Base-by-base conservation (phyloP, 345 rosid genomes). In the Eucalyptus cloeziana region DNA sequence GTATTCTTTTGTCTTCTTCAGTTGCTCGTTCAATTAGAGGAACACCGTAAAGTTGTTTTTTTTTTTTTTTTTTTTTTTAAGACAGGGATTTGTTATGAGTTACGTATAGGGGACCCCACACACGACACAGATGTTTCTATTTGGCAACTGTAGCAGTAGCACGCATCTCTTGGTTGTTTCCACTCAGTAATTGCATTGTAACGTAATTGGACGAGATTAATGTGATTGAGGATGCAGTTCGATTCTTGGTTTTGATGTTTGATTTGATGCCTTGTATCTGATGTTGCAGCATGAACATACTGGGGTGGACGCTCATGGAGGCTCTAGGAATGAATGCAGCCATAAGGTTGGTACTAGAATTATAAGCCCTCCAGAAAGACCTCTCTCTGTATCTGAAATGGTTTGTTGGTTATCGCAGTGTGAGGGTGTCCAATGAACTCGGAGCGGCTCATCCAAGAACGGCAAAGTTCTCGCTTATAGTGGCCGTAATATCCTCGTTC, bases 261-360 rank as follows among this genome's bases (percentile, higher is more conserved):
- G 14, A 64, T 40, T 87, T 33, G 14, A 37, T 71, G 44, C 44
- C 0, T 25, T 19, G 24, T 9, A 33, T 33, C 13, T 33, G 13
- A 9, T 37, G 87, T 89, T 90, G 91, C 90, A 95, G 96, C 92
- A 92, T 94, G 95, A 94, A 97, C 91, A 94, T 97, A n/a, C 49
- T 97, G 92, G 99, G 98, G 21, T 97, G 99, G 99, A 88, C 97
- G 2, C 51, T 95, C n/a, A 97, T 97, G 99, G 91, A 94, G 43
- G 93, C 97, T 11, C 4, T 95, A 15, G 99, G 99, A 87, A 95
- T 95, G 93, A 96, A 97, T 91, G 94, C 98, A 58, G 98, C 99
- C 33, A 93, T 95, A 85, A 96, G 99, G 99, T 95, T 86, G 88
- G 87, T 85, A 25, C 58, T 13, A 52, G 43, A 60, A 25, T 6